phyloP scores from a whole-genome alignment of 768 basidiomycete genomes.

The Panus rudis region DNA sequence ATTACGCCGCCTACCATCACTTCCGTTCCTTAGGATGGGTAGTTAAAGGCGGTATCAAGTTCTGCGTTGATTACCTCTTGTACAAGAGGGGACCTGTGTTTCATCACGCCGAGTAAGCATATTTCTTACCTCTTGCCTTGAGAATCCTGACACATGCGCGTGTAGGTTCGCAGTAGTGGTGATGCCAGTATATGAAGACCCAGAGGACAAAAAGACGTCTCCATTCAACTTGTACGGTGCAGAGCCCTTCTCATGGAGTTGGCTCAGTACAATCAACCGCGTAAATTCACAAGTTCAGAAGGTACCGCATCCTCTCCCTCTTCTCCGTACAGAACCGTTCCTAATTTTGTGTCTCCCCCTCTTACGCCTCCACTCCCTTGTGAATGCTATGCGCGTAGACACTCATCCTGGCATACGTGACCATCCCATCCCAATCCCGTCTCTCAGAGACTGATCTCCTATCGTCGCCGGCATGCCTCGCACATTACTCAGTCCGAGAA shows the following conservation, averaged over 20 bases:
- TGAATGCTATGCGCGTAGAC: constrained; percentile 50
- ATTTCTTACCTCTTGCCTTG: too few relatives aligned
- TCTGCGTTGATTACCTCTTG: constrained; percentile 90
- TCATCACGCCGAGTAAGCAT: constrained; percentile 87
- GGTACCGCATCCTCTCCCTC: constrained; percentile 34
- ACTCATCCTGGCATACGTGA: constrained; percentile 83
- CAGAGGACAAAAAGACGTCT: constrained; percentile 58
- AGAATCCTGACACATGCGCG: neutral
- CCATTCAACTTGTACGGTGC: constrained; percentile 59
- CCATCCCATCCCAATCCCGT: constrained; percentile 73
- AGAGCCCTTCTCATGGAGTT: constrained; percentile 82
- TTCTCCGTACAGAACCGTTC: neutral
- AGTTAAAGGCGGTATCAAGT: constrained; percentile 92
- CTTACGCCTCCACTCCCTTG: neutral
- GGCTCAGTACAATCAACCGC: constrained; percentile 94
- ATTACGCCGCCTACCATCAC: constrained; percentile 90
- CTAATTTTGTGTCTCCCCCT: neutral
- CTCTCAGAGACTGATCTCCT: constrained; percentile 41
- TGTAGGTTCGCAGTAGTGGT: constrained; percentile 85
- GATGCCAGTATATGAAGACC: constrained; percentile 85
- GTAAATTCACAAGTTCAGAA: constrained; percentile 97
- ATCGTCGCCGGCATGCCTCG: constrained; percentile 65
- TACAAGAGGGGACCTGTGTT: constrained; percentile 96
- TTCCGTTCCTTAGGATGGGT: constrained; percentile 97
- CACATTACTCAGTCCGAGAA: constrained; percentile 77